A percentile compares a stretch with the other conserved stretches of the same genome.
These are phyloP conservation scores for Quercus bicolor DNA, from an alignment of 306 rosid genomes.

Conservation along the genomic window DNA sequence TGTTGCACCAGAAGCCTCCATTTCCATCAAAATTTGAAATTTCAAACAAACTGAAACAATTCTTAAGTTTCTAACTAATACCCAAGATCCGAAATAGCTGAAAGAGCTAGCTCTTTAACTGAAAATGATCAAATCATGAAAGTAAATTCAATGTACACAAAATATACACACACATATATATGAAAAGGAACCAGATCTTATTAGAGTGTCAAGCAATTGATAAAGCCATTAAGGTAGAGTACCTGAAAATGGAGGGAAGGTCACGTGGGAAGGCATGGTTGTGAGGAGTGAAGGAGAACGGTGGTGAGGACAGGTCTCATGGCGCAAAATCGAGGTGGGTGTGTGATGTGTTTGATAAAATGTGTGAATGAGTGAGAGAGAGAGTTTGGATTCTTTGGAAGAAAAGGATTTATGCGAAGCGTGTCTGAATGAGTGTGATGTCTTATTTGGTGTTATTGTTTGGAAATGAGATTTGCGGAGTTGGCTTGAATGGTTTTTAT, in stretches of 20 bases:
- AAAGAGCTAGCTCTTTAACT: conserved; percentile 8
- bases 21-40: conserved; percentile 23
- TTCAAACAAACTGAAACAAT: conserved; percentile 4
- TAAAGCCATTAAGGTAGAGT: neutral
- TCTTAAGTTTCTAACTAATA: neutral
- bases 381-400: neutral
- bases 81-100: conserved; percentile 30
- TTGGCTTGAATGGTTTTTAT: too few species aligned
- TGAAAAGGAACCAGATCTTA: conserved; percentile 20
- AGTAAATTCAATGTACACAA: neutral
- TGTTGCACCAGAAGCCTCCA: conserved; percentile 52
- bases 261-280: conserved; percentile 4
- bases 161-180: neutral
- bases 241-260: conserved; percentile 20
- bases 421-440: neutral
- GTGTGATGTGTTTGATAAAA: too few species aligned
- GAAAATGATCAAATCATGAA: conserved; percentile 13
- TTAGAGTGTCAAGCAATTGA: conserved; percentile 23
- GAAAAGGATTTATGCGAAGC: conserved; percentile 8
- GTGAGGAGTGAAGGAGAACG: neutral
- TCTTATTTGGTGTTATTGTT: neutral
- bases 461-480: too few species aligned
- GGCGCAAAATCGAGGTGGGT: conserved; percentile 16
- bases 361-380: neutral
- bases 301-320: neutral